Evolutionary conservation across 345 rosid species (phyloP), one percentile per base, ranked within the genome.

Genomic region (Chamaenerion angustifolium): DNA sequence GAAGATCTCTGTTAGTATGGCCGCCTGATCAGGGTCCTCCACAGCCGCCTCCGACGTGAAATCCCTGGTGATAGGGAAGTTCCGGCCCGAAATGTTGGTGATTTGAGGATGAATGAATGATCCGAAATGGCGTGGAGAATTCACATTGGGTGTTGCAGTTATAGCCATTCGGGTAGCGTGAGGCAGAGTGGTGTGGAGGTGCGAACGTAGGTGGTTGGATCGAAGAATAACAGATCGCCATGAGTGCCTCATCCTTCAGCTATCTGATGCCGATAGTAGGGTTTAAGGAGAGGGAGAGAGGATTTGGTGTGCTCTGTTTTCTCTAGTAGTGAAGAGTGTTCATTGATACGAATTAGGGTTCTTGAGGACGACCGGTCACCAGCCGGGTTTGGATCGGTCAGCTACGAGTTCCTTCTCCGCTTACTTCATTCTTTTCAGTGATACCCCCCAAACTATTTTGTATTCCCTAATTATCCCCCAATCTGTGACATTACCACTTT

Each of bases 171-270:
- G 71, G 43, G 11, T 11, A n/a, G 56, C 7, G 40, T 4, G 55
- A 3, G 23, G 2, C 4, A 64, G 27, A 54, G 71, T 40, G 11
- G 16, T 10, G 56, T 4, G 40, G 1, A 48, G 7, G 23, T 1
- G 3, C 63, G 27, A 54, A 66, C 7, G 42, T 55, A 45, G 54
- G 51, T 55, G 50, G 57, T 63, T 14, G 76, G 73, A 3, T 47
- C 88, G 81, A 54, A 60, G 64, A 48, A 79, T 78, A 51, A 79
- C 61, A 14, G 66, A 63, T 13, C 90, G 78, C 88, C 85, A 85
- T 61, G 75, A 69, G 51, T 66, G 67, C 76, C 94, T 81, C 97
- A 83, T 80, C 17, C 14, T 51, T 16, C 27, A 11, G 55, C n/a
- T 55, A 49, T 49, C 45, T 11, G 53, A 13, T 27, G 18, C 35